phyloP scores from a whole-genome alignment of 257 asterid species.

The Gentiana straminea region DNA sequence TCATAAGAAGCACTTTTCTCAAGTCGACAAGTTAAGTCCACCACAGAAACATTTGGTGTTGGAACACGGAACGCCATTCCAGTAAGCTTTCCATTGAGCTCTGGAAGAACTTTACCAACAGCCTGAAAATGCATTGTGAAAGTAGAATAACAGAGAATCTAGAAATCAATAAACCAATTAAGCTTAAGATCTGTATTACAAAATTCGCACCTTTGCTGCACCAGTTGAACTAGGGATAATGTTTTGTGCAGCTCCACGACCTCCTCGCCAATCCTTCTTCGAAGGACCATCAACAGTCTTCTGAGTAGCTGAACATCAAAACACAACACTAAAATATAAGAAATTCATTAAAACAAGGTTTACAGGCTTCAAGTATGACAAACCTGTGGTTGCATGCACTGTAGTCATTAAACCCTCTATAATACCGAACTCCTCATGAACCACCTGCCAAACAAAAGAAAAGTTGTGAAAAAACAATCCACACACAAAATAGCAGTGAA shows the following conservation, averaged over 20 bases:
- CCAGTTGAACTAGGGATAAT: conserved; percentile 99
- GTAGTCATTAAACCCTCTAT: conserved; percentile 96
- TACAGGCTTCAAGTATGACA: not conserved
- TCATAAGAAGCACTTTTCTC: conserved; percentile 86
- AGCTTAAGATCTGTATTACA: not conserved
- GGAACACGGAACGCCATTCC: conserved; percentile 99
- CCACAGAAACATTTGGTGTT: conserved; percentile 94
- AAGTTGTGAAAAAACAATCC: conserved; percentile 2
- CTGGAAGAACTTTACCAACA: conserved; percentile 98
- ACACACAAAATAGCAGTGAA: not conserved
- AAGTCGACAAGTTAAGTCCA: conserved; percentile 91
- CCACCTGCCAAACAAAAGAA: conserved; percentile 45
- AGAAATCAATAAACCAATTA: not conserved
- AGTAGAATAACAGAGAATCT: not conserved
- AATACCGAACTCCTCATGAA: conserved; percentile 96
- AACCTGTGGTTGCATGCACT: conserved; percentile 98
- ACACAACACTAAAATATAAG: conserved; percentile 7
- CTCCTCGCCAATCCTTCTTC: conserved; percentile 99
- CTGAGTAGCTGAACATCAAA: conserved; percentile 72
- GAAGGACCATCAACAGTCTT: conserved; percentile 99
- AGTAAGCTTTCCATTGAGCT: conserved; percentile 89
- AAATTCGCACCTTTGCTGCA: conserved; percentile 79
- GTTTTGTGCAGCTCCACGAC: conserved; percentile 98
- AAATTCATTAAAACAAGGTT: too few relatives aligned
- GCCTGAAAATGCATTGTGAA: conserved; percentile 41